Evolutionary conservation across 106 monocot genomes (phyloP).

Genomic region (Xerophyta viscosa): DNA sequence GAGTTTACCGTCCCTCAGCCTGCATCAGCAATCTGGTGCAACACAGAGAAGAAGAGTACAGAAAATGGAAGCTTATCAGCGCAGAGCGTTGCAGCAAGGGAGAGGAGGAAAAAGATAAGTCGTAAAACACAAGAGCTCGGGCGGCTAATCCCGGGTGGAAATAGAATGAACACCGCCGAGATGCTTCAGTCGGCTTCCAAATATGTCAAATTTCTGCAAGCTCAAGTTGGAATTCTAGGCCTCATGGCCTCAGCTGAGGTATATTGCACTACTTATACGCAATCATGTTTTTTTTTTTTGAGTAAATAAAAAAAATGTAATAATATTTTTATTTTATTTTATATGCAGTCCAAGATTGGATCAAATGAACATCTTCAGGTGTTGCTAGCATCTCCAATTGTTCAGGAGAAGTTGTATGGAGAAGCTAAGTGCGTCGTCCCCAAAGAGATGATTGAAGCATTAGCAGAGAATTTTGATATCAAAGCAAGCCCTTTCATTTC

Average conservation of each 20-base stretch:
- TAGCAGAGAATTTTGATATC: constrained; percentile 21
- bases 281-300: no score
- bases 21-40: no score
- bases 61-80: constrained; percentile 12
- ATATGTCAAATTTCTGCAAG: constrained; percentile 62
- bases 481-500: constrained; percentile 20
- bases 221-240: constrained; percentile 53
- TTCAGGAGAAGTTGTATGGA: constrained; percentile 36
- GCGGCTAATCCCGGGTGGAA: constrained; percentile 50
- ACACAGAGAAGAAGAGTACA: neutral
- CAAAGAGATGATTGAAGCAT: constrained; percentile 10
- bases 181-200: constrained; percentile 48
- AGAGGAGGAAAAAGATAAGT: constrained; percentile 68
- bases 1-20: no score
- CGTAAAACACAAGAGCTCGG: constrained; percentile 63
- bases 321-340: neutral
- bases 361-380: constrained; percentile 5
- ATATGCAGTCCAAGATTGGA: neutral
- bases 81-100: constrained; percentile 56
- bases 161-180: constrained; percentile 76
- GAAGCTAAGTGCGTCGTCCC: constrained; percentile 46
- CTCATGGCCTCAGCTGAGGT: constrained; percentile 25
- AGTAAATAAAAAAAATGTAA: neutral
- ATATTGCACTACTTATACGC: neutral
- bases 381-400: constrained; percentile 15